Percentiles rank a stretch among this genome's conserved stretches.
Conservation (phyloP, 208 protist species). For the Polymyxa betae region DNA sequence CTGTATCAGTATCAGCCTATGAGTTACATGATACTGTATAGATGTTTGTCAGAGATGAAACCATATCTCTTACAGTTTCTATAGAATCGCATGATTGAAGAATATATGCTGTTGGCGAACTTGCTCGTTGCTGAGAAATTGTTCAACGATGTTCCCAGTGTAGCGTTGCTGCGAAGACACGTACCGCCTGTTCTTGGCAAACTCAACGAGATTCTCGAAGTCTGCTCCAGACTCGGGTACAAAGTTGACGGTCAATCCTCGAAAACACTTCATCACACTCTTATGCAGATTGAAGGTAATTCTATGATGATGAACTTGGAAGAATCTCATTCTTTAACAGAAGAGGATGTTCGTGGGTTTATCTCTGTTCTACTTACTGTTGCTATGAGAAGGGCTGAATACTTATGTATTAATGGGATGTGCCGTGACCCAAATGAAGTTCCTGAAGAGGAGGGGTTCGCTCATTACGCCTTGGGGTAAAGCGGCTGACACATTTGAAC, state of each 20-base stretch:
- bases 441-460: background rate
- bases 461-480: background rate
- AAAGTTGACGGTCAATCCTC: background rate
- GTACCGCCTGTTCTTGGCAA: background rate
- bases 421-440: background rate
- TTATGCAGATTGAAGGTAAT: background rate
- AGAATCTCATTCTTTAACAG: background rate
- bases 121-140: constrained; percentile 64
- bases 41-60: no score
- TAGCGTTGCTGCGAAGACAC: constrained; percentile 38
- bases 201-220: background rate
- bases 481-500: background rate
- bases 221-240: background rate
- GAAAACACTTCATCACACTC: background rate
- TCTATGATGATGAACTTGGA: background rate
- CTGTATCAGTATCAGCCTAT: constrained; percentile 72
- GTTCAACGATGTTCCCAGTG: constrained; percentile 33
- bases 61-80: no score
- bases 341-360: background rate
- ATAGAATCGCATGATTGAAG: constrained; percentile 71
- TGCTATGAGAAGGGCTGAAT: background rate
- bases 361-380: background rate
- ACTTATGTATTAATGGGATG: background rate
- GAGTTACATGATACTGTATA: constrained; percentile 72
- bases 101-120: constrained; percentile 69